A percentile compares a stretch with the other conserved stretches of the same genome.
Evolutionary conservation across 2,329 filamentous ascomycete species (phyloP).

Genomic region (Cladosporium oxysporum): DNA sequence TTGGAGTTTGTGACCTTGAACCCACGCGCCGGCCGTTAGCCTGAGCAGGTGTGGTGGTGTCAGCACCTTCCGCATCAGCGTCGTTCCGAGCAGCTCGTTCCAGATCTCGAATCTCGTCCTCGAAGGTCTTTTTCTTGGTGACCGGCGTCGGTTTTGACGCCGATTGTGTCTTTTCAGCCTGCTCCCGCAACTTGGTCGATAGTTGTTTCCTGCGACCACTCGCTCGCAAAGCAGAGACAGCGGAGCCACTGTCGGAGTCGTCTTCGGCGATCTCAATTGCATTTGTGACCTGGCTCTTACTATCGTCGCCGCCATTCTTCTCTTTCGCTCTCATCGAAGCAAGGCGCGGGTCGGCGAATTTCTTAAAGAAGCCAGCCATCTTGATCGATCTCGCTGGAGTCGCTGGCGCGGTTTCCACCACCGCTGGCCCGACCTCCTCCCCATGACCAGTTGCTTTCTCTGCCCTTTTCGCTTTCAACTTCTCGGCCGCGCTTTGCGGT

Average conservation of each 20-base stretch:
- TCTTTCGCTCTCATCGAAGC: conserved; percentile 14
- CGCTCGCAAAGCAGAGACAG: neutral
- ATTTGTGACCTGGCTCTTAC: neutral
- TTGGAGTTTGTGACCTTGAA: conserved; percentile 8
- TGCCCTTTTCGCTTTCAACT: conserved; percentile 10
- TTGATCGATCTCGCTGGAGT: conserved; percentile 14
- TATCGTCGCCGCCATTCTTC: neutral
- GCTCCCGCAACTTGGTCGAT: conserved; percentile 7
- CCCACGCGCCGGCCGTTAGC: conserved; percentile 14
- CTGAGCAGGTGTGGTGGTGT: conserved; percentile 16
- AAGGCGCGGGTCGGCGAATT: conserved; percentile 15
- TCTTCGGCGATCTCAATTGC: neutral
- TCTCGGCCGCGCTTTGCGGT: conserved; percentile 21
- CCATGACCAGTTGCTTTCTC: neutral
- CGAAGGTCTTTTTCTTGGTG: conserved; percentile 30
- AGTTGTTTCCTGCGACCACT: conserved; percentile 10
- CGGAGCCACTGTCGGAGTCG: neutral
- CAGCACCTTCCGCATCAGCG: conserved; percentile 26
- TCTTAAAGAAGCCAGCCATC: conserved; percentile 21
- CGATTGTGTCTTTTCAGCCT: neutral
- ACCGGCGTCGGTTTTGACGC: neutral
- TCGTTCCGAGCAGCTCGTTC: conserved; percentile 29
- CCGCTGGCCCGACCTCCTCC: conserved; percentile 20
- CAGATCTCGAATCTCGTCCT: conserved; percentile 37
- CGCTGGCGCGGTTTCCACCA: conserved; percentile 17